Evolutionary conservation across 331 rosid species (phyloP), one percentile per base, ranked within the genome.

Genomic region (Spiraea crenata): DNA sequence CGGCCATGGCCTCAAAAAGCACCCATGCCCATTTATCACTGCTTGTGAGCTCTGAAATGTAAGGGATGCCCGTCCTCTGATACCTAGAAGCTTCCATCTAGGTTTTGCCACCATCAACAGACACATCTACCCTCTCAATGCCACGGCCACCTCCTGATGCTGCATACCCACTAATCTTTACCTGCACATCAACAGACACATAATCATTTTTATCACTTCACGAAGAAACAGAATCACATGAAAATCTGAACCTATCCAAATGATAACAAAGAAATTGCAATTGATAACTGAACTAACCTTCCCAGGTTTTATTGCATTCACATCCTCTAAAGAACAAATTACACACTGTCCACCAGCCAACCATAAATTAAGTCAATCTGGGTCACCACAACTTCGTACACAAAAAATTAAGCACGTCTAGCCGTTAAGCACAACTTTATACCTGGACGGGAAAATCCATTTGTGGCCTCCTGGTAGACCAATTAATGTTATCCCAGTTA

Each of bases 391-490:
- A 15, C 41, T 25, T 47, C 0, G 37, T 5, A n/a, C 31, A 45
- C 17, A 3, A 13, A 4, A 40, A 7, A 58, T 60, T 65, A 9
- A 51, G 50, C 31, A 57, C 14, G 40, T 45, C 49, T 7, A 77
- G 70, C 59, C 70, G 72, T n/a, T 25, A 6, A 56, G 78, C n/a
- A 64, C 16, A 42, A 52, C 74, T 54, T 57, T 80, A 55, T 75
- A 93, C 99, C 99, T 93, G 99, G 81, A 93, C 89, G 8, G 99
- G 97, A 79, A 93, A 91, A 79, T 93, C 99, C 99, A 93, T 93
- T 82, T 91, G 97, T 0, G 99, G 96, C 67, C 81, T 85, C 85
- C 99, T 80, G 59, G 83, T 87, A 6, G 92, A 82, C 99, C 99
- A 93, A 78, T 87, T 51, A 49, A 93, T 93, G 71, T 91, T 93